phyloP scores from a whole-genome alignment of 2,329 filamentous ascomycete species.

The Claviceps paspali region DNA sequence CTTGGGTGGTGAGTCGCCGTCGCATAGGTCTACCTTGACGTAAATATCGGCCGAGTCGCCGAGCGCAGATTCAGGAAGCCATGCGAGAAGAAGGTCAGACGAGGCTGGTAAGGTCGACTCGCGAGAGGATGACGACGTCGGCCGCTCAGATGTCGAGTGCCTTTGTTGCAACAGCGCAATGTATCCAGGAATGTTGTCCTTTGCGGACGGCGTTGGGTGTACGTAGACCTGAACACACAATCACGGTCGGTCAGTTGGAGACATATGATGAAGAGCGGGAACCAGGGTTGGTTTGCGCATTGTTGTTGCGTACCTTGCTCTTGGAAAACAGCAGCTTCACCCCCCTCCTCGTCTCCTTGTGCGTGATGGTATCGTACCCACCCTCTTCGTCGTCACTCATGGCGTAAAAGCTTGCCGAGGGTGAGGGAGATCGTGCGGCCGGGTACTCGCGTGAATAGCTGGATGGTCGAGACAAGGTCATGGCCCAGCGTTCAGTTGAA shows the following conservation, averaged over 20 bases:
- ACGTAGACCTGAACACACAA: slow-evolving; percentile 60
- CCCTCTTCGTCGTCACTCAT: slow-evolving; percentile 93
- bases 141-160: slow-evolving; percentile 27
- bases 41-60: slow-evolving; percentile 80
- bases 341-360: slow-evolving; percentile 59
- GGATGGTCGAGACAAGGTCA: slow-evolving; percentile 1
- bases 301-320: slow-evolving; percentile 57
- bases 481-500: too few species aligned
- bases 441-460: neutral
- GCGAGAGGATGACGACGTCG: slow-evolving; percentile 15
- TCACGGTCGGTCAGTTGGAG: neutral
- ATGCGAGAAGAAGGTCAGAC: slow-evolving; percentile 72
- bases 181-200: slow-evolving; percentile 91
- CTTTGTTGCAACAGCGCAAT: slow-evolving; percentile 90
- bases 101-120: slow-evolving; percentile 33
- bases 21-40: slow-evolving; percentile 84
- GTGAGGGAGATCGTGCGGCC: slow-evolving; percentile 6
- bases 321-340: slow-evolving; percentile 93
- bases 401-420: slow-evolving; percentile 30
- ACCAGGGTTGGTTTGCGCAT: neutral
- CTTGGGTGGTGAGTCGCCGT: slow-evolving; percentile 63
- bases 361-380: slow-evolving; percentile 86
- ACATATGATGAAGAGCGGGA: too few species aligned
- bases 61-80: slow-evolving; percentile 80
- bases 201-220: slow-evolving; percentile 80